Evolutionary conservation across 2,329 filamentous ascomycete species (phyloP).

Genomic region (Cordyceps militaris): DNA sequence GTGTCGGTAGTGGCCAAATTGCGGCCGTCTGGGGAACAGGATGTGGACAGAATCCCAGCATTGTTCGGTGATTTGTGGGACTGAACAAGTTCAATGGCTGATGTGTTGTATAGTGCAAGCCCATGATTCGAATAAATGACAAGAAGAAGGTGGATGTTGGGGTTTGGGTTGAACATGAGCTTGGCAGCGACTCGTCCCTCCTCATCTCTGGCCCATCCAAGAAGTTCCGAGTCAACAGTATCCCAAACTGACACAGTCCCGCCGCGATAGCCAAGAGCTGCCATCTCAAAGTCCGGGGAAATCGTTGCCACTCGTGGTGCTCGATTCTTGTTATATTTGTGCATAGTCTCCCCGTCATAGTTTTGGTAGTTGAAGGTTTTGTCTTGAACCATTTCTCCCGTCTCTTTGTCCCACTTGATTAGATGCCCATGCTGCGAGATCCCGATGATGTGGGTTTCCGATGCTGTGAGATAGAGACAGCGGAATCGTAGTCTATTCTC

Average conservation of each 20-base stretch:
- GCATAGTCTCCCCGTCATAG: not conserved
- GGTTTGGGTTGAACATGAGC: conserved; percentile 20
- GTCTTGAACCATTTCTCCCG: conserved; percentile 15
- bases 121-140: conserved; percentile 17
- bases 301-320: conserved; percentile 16
- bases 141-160: conserved; percentile 17
- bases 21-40: conserved; percentile 17
- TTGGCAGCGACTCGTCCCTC: conserved; percentile 9
- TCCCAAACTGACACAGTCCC: conserved; percentile 20
- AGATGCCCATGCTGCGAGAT: conserved; percentile 14
- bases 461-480: conserved; percentile 14
- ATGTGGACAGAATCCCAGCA: conserved; percentile 13
- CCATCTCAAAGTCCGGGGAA: conserved; percentile 18
- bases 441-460: conserved; percentile 1
- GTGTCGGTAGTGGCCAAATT: conserved; percentile 17
- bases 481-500: conserved; percentile 13
- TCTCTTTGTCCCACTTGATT: conserved; percentile 16
- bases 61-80: not conserved
- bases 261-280: conserved; percentile 17
- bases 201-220: conserved; percentile 18
- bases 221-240: conserved; percentile 14
- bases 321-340: not conserved
- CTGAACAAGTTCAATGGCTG: conserved; percentile 14
- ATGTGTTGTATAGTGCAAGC: conserved; percentile 18
- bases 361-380: conserved; percentile 12